Conservation (phyloP, 495 filamentous ascomycete genomes). For the Neurospora intermedia region DNA sequence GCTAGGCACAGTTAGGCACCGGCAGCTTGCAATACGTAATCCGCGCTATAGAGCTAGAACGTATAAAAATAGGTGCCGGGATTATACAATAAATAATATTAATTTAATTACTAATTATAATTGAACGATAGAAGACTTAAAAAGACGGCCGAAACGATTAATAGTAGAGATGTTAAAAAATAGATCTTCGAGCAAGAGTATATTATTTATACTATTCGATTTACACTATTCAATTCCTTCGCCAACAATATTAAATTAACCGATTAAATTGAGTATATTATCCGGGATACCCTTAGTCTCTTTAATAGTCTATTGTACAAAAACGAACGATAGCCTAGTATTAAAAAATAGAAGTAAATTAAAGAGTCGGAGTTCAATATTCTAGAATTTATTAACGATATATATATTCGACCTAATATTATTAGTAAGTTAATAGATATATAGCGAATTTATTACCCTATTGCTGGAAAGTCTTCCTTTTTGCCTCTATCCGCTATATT, state of each 20-base stretch:
- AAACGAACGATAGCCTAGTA: neutral
- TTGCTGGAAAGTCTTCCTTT: neutral
- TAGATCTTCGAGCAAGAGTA: neutral
- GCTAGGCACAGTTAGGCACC: too few species aligned
- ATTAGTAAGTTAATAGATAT: neutral
- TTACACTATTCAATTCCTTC: neutral
- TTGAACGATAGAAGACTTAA: neutral
- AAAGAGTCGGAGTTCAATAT: neutral
- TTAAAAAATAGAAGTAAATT: neutral
- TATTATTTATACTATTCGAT: neutral
- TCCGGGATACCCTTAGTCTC: neutral
- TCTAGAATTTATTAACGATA: neutral
- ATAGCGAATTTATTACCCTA: neutral
- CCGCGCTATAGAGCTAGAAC: too few species aligned
- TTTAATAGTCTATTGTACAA: neutral
- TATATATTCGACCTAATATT: neutral
- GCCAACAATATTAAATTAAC: neutral
- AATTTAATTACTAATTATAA: too few species aligned
- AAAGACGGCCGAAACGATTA: neutral
- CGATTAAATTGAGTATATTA: neutral
- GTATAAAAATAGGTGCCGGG: too few species aligned
- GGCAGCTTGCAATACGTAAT: too few species aligned
- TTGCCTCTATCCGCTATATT: neutral
- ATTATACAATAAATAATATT: too few species aligned
- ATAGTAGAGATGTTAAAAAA: neutral